Evolutionary conservation across 306 rosid species (phyloP).

Genomic region (Oxytropis ochrocephala): DNA sequence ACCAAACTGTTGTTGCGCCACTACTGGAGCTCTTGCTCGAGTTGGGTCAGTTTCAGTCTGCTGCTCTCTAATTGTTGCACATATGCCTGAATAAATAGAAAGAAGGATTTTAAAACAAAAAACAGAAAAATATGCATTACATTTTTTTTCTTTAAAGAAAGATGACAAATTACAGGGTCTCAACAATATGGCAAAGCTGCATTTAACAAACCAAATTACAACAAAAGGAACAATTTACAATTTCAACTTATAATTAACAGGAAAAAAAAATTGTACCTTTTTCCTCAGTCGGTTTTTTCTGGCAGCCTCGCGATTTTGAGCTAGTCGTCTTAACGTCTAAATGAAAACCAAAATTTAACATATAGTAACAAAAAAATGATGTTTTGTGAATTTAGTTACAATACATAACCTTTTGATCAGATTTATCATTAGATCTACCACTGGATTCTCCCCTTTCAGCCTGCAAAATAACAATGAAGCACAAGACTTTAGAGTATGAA

Average conservation of each 20-base stretch:
- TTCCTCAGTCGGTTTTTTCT: conserved; percentile 88
- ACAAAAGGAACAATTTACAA: neutral
- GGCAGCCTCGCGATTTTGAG: conserved; percentile 99
- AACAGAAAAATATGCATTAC: neutral
- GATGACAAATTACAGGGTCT: conserved; percentile 2
- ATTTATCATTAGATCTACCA: conserved; percentile 79
- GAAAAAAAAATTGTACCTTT: conserved; percentile 46
- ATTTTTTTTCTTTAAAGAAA: neutral
- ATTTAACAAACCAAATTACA: neutral
- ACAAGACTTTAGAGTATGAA: neutral
- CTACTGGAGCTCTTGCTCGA: conserved; percentile 92
- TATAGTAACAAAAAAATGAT: conserved; percentile 17
- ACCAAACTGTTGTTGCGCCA: conserved; percentile 82
- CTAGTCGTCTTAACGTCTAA: conserved; percentile 86
- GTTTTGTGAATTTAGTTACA: neutral
- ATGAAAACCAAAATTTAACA: neutral
- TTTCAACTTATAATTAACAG: conserved; percentile 1
- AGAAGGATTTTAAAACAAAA: neutral
- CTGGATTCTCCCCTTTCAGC: conserved; percentile 76
- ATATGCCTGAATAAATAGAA: conserved; percentile 51
- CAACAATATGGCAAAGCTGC: neutral
- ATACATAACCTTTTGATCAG: conserved; percentile 91
- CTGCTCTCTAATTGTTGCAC: conserved; percentile 97
- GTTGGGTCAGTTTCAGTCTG: conserved; percentile 81
- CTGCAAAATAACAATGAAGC: conserved; percentile 50